Evolutionary conservation across 257 asterid species (phyloP).

Genomic region (Forsythia suspensa): DNA sequence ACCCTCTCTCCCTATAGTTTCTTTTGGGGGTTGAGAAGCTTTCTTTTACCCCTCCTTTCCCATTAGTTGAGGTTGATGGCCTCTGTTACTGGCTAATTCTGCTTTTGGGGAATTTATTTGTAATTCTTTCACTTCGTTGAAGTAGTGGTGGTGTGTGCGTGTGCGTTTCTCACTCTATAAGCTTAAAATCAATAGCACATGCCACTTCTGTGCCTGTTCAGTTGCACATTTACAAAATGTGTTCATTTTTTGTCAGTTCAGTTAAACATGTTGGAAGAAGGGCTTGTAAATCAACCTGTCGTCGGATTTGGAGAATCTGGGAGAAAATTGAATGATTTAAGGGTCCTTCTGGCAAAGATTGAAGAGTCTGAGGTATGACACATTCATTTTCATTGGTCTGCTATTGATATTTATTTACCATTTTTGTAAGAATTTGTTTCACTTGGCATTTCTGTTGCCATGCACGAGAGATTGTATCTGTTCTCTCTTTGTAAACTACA

Average conservation of each 20-base stretch:
- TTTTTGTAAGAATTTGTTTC: slow-evolving; percentile 10
- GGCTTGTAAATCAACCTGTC: slow-evolving; percentile 87
- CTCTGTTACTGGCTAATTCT: not conserved
- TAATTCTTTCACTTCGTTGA: not conserved
- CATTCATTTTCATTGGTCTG: slow-evolving; percentile 10
- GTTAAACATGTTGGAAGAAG: slow-evolving; percentile 98
- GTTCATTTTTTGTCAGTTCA: slow-evolving; percentile 75
- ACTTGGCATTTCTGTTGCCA: not conserved
- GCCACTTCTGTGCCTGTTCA: slow-evolving; percentile 5
- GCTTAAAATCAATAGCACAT: not conserved
- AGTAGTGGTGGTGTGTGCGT: slow-evolving; percentile 1
- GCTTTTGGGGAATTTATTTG: slow-evolving; percentile 12
- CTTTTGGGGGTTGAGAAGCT: slow-evolving; percentile 10
- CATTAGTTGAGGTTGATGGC: slow-evolving; percentile 16
- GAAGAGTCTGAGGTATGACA: slow-evolving; percentile 93
- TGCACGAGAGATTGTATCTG: not conserved
- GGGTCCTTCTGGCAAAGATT: slow-evolving; percentile 86
- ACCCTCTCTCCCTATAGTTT: slow-evolving; percentile 1
- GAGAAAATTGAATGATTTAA: slow-evolving; percentile 72
- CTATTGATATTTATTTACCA: slow-evolving; percentile 12
- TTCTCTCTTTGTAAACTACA: slow-evolving; percentile 10
- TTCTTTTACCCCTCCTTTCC: slow-evolving; percentile 8
- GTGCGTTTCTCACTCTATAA: not conserved
- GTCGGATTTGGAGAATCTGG: slow-evolving; percentile 99
- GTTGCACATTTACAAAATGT: slow-evolving; percentile 25